Base-by-base conservation (phyloP, 179 eudicot genomes). In the Gypsophila paniculata region DNA sequence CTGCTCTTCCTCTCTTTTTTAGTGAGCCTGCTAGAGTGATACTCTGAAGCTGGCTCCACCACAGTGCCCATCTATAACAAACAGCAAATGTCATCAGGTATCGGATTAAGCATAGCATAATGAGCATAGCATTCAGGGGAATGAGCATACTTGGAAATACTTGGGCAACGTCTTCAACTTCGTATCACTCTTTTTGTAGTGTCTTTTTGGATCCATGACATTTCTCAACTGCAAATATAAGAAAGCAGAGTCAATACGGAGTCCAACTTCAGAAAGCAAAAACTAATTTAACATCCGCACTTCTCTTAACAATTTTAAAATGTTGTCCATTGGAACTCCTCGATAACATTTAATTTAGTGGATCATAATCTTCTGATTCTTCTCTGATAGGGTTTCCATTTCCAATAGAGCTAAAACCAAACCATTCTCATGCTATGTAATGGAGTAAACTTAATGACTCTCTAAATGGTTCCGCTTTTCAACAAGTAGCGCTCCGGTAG, bases 161-260 rank as follows among this genome's bases (percentile, higher is more conserved):
- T 89, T 93, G 39, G 96, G 97, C 72, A 93, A 77, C 12, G 85
- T 55, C 83, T 90, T 90, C 26, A 81, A 85, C 74, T 82, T 92
- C 6, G 90, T 54, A 22, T 87, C 96, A 70, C 94, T 83, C 85
- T 88, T 91, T 89, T 89, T 89, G 79, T 94, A 91, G 82, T 94
- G 99, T 78, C 99, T 86, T 86, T 91, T 94, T 52, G 99, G 99
- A 86, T 94, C 99, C 17, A 94, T 80, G 74, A 82, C 99, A 72
- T 78, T 61, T 82, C 99, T 87, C 85, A 94, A 74, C 98, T 93
- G 82, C 42, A 57, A 69, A 32, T 68, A 75, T 32, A 65, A 39
- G 53, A 39, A 65, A 42, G 49, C 53, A 44, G 39, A 49, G 59
- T 68, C 60, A 68, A 51, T 23, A 26, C 71, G 14, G 4, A 7